Evolutionary conservation across 192 early-diverging fungal species (phyloP).

Genomic region (Backusella sp.): DNA sequence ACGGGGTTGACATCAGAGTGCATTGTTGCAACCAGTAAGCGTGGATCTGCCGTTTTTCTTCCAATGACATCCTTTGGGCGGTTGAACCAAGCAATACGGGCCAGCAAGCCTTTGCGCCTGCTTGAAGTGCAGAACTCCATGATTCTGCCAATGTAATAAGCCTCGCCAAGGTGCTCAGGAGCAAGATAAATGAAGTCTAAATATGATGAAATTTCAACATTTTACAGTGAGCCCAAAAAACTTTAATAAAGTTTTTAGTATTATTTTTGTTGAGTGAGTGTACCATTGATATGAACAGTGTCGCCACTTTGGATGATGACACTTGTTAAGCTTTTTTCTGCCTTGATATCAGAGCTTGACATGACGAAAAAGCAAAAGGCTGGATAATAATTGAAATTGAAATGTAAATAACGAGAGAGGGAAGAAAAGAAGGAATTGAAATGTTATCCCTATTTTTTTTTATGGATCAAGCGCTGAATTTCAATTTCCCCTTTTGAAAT

Average conservation of each 20-base stretch:
- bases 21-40: constrained; percentile 83
- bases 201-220: not conserved
- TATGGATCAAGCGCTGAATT: not conserved
- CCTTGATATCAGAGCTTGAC: not conserved
- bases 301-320: not conserved
- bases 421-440: not conserved
- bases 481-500: not conserved
- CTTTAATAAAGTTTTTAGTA: not conserved
- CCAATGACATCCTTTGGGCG: constrained; percentile 73
- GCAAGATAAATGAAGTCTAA: constrained; percentile 79
- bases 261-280: not conserved
- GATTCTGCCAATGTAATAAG: constrained; percentile 77
- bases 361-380: not conserved
- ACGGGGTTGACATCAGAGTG: constrained; percentile 84
- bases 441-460: not conserved
- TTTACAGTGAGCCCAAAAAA: not conserved
- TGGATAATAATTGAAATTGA: not conserved
- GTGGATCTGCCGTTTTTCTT: constrained; percentile 65
- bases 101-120: constrained; percentile 52
- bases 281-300: constrained; percentile 30
- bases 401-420: constrained; percentile 1
- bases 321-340: not conserved
- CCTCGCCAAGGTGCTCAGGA: constrained; percentile 69
- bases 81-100: constrained; percentile 71
- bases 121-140: constrained; percentile 70